A percentile compares a stretch with the other conserved stretches of the same genome.
Evolutionary conservation across 1,139 yeast species (phyloP).

Genomic region (Blastobotrys aristatus): DNA sequence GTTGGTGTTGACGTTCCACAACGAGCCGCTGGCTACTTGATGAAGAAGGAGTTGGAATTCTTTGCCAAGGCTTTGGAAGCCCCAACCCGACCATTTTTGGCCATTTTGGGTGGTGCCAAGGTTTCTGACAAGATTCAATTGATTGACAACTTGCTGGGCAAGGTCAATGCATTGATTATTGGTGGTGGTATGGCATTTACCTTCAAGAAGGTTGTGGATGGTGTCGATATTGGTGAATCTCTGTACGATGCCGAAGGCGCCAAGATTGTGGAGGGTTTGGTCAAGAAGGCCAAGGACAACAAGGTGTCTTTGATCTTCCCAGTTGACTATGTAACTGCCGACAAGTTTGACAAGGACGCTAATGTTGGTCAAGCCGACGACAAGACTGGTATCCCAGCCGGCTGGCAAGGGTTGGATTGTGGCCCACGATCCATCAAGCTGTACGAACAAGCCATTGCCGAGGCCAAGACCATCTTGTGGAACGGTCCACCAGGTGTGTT

Average conservation of each 20-base stretch:
- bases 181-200: constrained; percentile 99
- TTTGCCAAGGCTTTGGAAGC: constrained; percentile 96
- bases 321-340: constrained; percentile 90
- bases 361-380: constrained; percentile 73
- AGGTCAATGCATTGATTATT: constrained; percentile 84
- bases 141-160: constrained; percentile 92
- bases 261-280: constrained; percentile 79
- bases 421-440: constrained; percentile 82
- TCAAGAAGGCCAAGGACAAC: constrained; percentile 93
- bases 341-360: constrained; percentile 88
- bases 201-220: constrained; percentile 85
- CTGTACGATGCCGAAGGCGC: constrained; percentile 90
- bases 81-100: constrained; percentile 95
- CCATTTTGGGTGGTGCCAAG: constrained; percentile 98
- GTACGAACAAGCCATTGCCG: constrained; percentile 71
- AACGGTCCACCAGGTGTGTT: constrained; percentile 99
- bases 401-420: constrained; percentile 91
- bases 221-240: constrained; percentile 80
- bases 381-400: constrained; percentile 84
- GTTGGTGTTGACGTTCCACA: constrained; percentile 91
- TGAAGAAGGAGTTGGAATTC: constrained; percentile 93
- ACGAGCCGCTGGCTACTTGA: constrained; percentile 95
- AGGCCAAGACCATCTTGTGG: constrained; percentile 97
- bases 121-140: constrained; percentile 96
- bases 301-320: constrained; percentile 89